Conservation (phyloP, 805 yeast species). For the Yamadazyma paraphyllophila region DNA sequence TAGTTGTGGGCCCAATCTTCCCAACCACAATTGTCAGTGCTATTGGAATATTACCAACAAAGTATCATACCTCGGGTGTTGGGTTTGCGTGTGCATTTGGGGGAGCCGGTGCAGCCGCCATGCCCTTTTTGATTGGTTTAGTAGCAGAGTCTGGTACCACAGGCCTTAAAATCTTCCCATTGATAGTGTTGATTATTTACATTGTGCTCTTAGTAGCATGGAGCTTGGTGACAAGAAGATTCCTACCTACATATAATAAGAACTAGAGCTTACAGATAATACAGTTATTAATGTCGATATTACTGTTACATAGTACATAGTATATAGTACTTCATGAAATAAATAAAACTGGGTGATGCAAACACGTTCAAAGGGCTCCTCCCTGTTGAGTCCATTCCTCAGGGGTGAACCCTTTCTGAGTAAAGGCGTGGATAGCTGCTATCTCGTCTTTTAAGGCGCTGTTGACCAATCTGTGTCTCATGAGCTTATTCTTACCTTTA, state of each 20-base stretch:
- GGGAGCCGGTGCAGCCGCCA: slow-evolving; percentile 76
- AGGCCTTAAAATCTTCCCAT: slow-evolving; percentile 33
- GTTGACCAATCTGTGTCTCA: slow-evolving; percentile 87
- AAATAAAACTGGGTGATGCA: neutral
- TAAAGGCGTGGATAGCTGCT: slow-evolving; percentile 87
- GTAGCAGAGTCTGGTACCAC: slow-evolving; percentile 34
- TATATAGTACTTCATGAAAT: slow-evolving; percentile 2
- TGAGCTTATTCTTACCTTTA: slow-evolving; percentile 76
- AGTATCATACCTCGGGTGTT: slow-evolving; percentile 61
- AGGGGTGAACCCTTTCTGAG: slow-evolving; percentile 83
- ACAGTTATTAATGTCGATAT: neutral
- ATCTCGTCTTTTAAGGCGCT: slow-evolving; percentile 79
- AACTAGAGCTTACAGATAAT: neutral
- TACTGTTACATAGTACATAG: slow-evolving; percentile 5
- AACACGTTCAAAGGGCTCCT: slow-evolving; percentile 19
- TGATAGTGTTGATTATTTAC: slow-evolving; percentile 26
- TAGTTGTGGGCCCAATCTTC: slow-evolving; percentile 52
- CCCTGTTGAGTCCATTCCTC: slow-evolving; percentile 72
- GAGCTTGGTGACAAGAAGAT: slow-evolving; percentile 19
- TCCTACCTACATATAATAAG: slow-evolving; percentile 9
- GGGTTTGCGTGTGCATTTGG: slow-evolving; percentile 79
- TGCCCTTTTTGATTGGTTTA: slow-evolving; percentile 65
- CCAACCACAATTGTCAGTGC: slow-evolving; percentile 71
- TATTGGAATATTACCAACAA: slow-evolving; percentile 58
- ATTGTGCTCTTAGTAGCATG: slow-evolving; percentile 25